Evolutionary conservation across 1,139 yeast genomes (phyloP), one percentile per base, ranked within the genome.

Genomic region (Pneumocystis murina): DNA sequence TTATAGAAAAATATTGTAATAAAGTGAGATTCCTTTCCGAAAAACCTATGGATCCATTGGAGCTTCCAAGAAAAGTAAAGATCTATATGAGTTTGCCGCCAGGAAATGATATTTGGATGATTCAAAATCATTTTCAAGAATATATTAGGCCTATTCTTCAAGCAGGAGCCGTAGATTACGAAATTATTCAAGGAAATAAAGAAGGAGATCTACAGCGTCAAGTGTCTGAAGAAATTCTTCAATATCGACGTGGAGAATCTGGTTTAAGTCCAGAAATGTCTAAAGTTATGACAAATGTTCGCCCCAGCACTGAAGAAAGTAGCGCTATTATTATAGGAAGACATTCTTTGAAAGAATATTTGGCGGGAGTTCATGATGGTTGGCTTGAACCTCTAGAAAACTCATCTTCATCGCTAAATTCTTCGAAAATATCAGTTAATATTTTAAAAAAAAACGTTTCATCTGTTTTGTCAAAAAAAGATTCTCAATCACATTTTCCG

Each of bases 21-120:
- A 72, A 77, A 62, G 94, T 89, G 1, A 75, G 82, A 59, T 75
- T 75, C 10, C 72, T 80, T 62, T 80, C 90, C 10, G 71, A 78
- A 16, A 68, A 69, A 64, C 75, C 74, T 28, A 59, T 70, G 63
- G 61, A 76, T 55, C 78, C 80, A 0, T 72, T 84, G 62, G 79
- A 82, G 48, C 71, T 81, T 41, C 91, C 96, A 1, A 79, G 98
- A 63, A 87, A 85, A 70, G 77, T 94, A 64, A 84, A 89, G 0
- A 84, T 94, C 0, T 91, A 85, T 71, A 81, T 91, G 66, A 95
- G 96, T 0, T 98, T 98, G 17, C 97, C 97, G 16, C 98, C 99
- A 17, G 87, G 89, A 69, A 97, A 92, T 73, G 89, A 84, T 70
- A 76, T 94, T 62, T 95, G 86, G 61, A 85, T 84, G 67, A 84